Conservation (phyloP, 148 eudicot species). For the Fagopyrum tataricum region DNA sequence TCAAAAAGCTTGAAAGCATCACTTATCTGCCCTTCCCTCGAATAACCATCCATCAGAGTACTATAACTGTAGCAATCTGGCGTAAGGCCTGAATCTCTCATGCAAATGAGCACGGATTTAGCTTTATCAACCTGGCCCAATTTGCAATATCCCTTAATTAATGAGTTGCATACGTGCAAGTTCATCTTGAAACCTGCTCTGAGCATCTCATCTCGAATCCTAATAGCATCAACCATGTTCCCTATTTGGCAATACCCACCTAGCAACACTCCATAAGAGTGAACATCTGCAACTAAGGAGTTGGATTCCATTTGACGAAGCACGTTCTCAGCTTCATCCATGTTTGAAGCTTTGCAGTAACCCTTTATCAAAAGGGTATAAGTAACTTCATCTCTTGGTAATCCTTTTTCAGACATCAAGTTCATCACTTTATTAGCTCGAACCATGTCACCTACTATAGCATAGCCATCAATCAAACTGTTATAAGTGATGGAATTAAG, state of each 20-base stretch:
- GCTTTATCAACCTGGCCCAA: constrained; percentile 51
- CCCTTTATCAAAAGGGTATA: constrained; percentile 65
- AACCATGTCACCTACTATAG: constrained; percentile 21
- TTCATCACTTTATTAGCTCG: constrained; percentile 40
- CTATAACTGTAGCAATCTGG: constrained; percentile 80
- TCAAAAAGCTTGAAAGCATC: constrained; percentile 56
- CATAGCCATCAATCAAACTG: constrained; percentile 39
- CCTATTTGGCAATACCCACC: constrained; percentile 62
- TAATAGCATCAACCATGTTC: constrained; percentile 54
- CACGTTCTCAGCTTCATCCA: constrained; percentile 65
- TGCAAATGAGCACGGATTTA: constrained; percentile 27
- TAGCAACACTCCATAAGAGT: constrained; percentile 50
- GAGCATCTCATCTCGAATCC: constrained; percentile 57
- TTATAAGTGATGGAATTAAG: constrained; percentile 30
- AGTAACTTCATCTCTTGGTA: constrained; percentile 39
- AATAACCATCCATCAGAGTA: constrained; percentile 66
- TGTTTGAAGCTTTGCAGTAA: constrained; percentile 38
- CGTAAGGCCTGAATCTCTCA: constrained; percentile 52
- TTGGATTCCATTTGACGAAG: constrained; percentile 42
- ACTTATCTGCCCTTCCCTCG: constrained; percentile 35
- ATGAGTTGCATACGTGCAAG: constrained; percentile 50
- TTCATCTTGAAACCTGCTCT: constrained; percentile 50
- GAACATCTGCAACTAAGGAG: constrained; percentile 35
- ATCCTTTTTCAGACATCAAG: constrained; percentile 47
- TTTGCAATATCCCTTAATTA: constrained; percentile 83